A percentile compares a stretch with the other conserved stretches of the same genome.
These are phyloP conservation scores for Silene uniflora DNA, from an alignment of 148 eudicot species.

Conservation along the genomic window DNA sequence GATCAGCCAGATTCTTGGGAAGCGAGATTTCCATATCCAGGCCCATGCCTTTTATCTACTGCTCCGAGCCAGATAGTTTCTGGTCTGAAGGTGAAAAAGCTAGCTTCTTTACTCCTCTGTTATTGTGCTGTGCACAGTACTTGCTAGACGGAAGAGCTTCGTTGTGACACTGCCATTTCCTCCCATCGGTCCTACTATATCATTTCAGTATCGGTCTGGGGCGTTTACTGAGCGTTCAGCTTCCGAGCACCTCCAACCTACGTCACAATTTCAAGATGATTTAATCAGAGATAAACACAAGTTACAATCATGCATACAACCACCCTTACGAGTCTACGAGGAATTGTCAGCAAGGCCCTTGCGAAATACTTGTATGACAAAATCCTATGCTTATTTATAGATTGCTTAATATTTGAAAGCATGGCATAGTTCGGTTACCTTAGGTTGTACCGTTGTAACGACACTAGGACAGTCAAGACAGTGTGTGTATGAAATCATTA, in stretches of 20 bases:
- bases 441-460: no score
- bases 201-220: conserved; percentile 24
- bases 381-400: no score
- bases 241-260: conserved; percentile 10
- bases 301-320: no score
- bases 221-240: neutral
- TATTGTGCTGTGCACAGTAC: conserved; percentile 45
- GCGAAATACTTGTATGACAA: no score
- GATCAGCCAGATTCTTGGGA: conserved; percentile 3
- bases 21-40: conserved; percentile 15
- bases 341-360: no score
- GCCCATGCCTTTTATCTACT: neutral
- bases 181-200: conserved; percentile 63
- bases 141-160: conserved; percentile 37
- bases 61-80: neutral
- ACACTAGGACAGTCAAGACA: no score
- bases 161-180: conserved; percentile 48
- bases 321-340: no score
- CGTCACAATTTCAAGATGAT: neutral
- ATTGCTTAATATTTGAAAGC: no score
- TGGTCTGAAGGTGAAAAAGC: conserved; percentile 4
- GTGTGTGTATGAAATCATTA: no score
- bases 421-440: no score
- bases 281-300: neutral
- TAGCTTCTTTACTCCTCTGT: conserved; percentile 43